Percentiles rank a stretch among this genome's conserved stretches.
Conservation (phyloP, 2,329 filamentous ascomycete genomes). For the Epichloe sylvatica region DNA sequence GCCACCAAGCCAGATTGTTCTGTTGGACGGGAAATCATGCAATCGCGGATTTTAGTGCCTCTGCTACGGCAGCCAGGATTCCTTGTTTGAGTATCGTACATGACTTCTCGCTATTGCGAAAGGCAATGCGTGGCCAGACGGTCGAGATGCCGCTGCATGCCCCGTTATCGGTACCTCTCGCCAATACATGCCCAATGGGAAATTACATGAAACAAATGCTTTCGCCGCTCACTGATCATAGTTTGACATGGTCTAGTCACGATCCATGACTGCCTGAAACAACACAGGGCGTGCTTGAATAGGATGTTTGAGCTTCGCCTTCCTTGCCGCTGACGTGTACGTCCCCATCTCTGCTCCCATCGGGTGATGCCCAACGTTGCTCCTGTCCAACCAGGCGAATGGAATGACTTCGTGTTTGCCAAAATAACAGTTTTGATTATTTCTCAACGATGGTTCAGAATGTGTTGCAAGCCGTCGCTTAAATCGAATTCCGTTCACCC, state of each 20-base stretch:
- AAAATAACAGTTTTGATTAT: background rate
- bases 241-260: background rate
- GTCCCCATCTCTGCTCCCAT: background rate
- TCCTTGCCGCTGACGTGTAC: slow-evolving; percentile 2
- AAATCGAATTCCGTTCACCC: background rate
- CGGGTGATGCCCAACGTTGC: background rate
- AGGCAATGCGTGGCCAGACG: background rate
- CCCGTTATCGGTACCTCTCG: background rate
- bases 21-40: slow-evolving; percentile 2
- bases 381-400: background rate
- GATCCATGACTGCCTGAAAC: background rate
- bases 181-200: slow-evolving; percentile 2
- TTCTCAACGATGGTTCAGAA: background rate
- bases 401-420: background rate
- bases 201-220: background rate
- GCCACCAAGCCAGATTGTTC: slow-evolving; percentile 3
- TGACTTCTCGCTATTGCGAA: background rate
- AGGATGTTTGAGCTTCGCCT: background rate
- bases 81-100: background rate
- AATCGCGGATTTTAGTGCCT: background rate
- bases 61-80: background rate
- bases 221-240: background rate
- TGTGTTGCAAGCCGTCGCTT: background rate
- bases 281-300: background rate
- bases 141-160: background rate